phyloP scores from a whole-genome alignment of 768 basidiomycete species.

The Lactarius pseudohatsudake region DNA sequence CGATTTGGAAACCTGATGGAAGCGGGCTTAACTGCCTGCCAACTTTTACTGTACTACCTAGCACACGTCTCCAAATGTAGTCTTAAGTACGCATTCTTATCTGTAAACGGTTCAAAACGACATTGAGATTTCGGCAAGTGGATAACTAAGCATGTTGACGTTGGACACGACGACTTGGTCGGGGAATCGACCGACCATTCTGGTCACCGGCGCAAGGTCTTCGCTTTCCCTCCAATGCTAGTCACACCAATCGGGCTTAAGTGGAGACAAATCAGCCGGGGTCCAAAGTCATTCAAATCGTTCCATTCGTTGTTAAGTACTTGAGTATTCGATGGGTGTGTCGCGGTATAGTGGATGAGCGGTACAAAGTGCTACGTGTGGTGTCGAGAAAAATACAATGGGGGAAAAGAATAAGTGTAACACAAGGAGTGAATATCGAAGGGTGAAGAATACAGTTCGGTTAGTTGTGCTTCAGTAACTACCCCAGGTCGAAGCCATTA shows the following conservation, averaged over 20 bases:
- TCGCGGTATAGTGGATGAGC: slow-evolving; percentile 13
- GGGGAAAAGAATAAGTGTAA: neutral
- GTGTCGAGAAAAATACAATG: slow-evolving; percentile 11
- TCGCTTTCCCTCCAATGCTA: too few relatives aligned
- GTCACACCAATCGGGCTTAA: neutral
- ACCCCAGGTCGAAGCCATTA: slow-evolving; percentile 17
- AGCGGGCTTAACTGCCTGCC: too few relatives aligned
- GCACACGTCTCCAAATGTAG: too few relatives aligned
- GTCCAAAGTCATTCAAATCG: slow-evolving; percentile 14
- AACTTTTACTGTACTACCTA: too few relatives aligned
- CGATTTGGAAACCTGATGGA: too few relatives aligned
- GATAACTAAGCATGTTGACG: too few relatives aligned
- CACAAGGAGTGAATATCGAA: slow-evolving; percentile 23
- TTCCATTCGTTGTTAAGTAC: slow-evolving; percentile 17
- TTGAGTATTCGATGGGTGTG: slow-evolving; percentile 1
- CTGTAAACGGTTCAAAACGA: too few relatives aligned
- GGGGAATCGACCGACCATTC: too few relatives aligned
- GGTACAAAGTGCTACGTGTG: slow-evolving; percentile 13
- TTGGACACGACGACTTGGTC: too few relatives aligned
- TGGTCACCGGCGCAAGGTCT: too few relatives aligned
- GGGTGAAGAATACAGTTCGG: neutral
- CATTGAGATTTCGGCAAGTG: too few relatives aligned
- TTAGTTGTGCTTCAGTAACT: slow-evolving; percentile 11
- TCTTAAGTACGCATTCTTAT: too few relatives aligned
- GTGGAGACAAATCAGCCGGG: neutral